A percentile compares a stretch with the other conserved stretches of the same genome.
These are phyloP conservation scores for Yamadazyma olivae DNA, from an alignment of 805 yeast species.

Conservation along the genomic window DNA sequence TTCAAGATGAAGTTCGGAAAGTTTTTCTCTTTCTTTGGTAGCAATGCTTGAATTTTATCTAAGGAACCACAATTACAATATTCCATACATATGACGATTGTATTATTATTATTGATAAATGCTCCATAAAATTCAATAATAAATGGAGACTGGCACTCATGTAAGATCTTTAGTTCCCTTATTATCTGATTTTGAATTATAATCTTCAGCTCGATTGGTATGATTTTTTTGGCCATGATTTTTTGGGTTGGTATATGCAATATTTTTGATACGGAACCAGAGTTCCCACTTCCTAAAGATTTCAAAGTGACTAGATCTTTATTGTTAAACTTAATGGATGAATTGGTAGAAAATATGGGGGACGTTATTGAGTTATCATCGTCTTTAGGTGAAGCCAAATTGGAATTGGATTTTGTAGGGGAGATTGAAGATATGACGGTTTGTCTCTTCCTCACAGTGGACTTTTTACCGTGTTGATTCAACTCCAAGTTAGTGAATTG, in stretches of 20 bases:
- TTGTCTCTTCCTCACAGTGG: slow-evolving; percentile 28
- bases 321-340: slow-evolving; percentile 27
- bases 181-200: slow-evolving; percentile 79
- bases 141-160: slow-evolving; percentile 79
- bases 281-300: slow-evolving; percentile 87
- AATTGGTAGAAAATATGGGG: slow-evolving; percentile 32
- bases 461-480: slow-evolving; percentile 9
- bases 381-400: slow-evolving; percentile 4
- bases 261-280: slow-evolving; percentile 89
- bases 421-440: slow-evolving; percentile 42
- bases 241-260: slow-evolving; percentile 85
- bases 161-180: slow-evolving; percentile 85
- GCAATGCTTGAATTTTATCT: slow-evolving; percentile 69
- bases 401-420: slow-evolving; percentile 31
- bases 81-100: slow-evolving; percentile 91
- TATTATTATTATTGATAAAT: slow-evolving; percentile 57
- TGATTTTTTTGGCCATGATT: slow-evolving; percentile 85
- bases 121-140: slow-evolving; percentile 93
- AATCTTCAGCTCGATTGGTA: slow-evolving; percentile 80
- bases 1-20: slow-evolving; percentile 65
- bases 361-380: slow-evolving; percentile 17
- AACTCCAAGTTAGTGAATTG: slow-evolving; percentile 27
- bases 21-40: slow-evolving; percentile 21
- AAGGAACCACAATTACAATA: slow-evolving; percentile 93
- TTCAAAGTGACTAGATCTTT: slow-evolving; percentile 74